Evolutionary conservation across 2,329 filamentous ascomycete genomes (phyloP), one percentile per base, ranked within the genome.

Genomic region (Claviceps monticola): DNA sequence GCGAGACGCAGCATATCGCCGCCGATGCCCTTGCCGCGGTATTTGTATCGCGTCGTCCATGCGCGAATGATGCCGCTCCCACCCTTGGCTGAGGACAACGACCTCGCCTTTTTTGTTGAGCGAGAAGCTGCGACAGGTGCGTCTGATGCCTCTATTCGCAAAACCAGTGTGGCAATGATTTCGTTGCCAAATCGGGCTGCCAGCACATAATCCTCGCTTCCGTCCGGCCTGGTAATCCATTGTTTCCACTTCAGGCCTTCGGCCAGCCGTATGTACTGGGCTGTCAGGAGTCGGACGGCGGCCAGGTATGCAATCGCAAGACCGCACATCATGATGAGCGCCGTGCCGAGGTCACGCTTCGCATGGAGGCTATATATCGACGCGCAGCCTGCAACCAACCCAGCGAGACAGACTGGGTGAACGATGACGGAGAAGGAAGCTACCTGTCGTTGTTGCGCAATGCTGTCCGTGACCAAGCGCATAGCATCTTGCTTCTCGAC

Each of bases 381-480:
- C 1, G 66, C 70, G 11, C 63, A 56, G 8, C 75, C 58, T 2
- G 65, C 62, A 42, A 67, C 56, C 17, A 80, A 69, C 13, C 70
- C 62, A 5, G 73, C 66, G 1, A 82, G 58, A 46, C 71, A 69
- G 21, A 75, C 62, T 0, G 78, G 79, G 66, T 88, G 79, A 61
- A 77, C 78, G 56, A 88, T 74, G 54, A 93, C 69, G 54, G 78
- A 70, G 48, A 71, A 70, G 14, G 81, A 79, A 7, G 86, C 81
- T 4, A 76, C 66, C 64, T 88, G 83, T 50, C 86, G 82, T 68
- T 93, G 88, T 64, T 95, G 85, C 26, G 87, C 86, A 52, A 94
- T 80, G 57, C 83, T 87, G 68, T 93, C 87, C 50, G 86, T 82
- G 46, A 95, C 75, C 17, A 95, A 75, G 55, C 78, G 78, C 51